Conservation (phyloP, 2,329 filamentous ascomycete species). For the Karstenula rhodostoma region DNA sequence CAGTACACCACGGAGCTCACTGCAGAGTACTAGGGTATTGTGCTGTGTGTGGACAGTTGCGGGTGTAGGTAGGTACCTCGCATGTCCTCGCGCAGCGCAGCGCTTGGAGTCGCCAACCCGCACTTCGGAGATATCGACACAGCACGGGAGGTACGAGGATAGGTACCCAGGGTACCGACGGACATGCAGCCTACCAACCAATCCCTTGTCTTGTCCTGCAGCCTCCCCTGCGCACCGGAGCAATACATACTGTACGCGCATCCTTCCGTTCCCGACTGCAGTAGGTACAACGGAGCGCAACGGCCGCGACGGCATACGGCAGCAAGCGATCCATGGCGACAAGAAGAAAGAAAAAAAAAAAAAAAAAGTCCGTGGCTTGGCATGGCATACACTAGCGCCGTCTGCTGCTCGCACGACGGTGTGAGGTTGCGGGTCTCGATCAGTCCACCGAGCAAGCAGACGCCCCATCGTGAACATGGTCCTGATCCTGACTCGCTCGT, state of each 20-base stretch:
- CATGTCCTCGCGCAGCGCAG: too few species aligned
- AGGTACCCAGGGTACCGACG: too few species aligned
- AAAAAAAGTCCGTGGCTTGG: neutral
- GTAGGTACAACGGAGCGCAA: neutral
- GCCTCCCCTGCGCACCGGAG: neutral
- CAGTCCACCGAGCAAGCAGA: neutral
- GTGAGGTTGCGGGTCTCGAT: too few species aligned
- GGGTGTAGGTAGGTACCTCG: too few species aligned
- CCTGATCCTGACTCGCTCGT: neutral
- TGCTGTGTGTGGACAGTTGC: too few species aligned
- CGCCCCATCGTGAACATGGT: neutral
- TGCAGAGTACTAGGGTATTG: too few species aligned
- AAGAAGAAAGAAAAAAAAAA: neutral
- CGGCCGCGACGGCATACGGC: too few species aligned
- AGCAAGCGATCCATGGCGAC: neutral
- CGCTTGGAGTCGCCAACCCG: neutral
- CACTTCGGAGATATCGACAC: neutral
- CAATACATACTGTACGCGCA: neutral
- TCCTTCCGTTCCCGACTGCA: neutral
- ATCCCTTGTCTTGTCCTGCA: too few species aligned
- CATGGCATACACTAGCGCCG: too few species aligned
- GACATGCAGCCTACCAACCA: too few species aligned
- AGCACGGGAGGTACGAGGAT: neutral
- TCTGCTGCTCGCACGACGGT: too few species aligned
- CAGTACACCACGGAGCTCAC: too few species aligned